Conservation (phyloP, 306 rosid species). For the Glycyrrhiza uralensis region DNA sequence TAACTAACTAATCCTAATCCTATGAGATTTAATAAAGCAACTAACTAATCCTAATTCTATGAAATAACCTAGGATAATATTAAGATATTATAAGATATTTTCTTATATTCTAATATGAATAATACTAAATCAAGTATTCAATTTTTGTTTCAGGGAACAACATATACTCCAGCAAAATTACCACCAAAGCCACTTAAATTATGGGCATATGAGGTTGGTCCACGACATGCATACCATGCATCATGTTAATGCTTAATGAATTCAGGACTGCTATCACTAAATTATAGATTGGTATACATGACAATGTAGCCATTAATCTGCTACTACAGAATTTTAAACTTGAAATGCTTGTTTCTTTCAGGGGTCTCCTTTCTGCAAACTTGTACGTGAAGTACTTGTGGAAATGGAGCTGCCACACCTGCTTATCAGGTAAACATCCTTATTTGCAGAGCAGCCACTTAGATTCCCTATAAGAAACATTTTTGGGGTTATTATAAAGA, state of each 20-base stretch:
- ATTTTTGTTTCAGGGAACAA: constrained; percentile 57
- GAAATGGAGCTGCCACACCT: constrained; percentile 94
- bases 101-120: too few relatives aligned
- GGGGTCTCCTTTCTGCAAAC: constrained; percentile 98
- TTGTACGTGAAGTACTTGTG: constrained; percentile 87
- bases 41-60: too few relatives aligned
- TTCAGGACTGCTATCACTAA: background rate
- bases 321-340: background rate
- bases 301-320: constrained; percentile 10
- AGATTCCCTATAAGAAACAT: background rate
- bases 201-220: constrained; percentile 95
- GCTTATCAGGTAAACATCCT: constrained; percentile 48
- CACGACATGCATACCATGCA: background rate
- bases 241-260: constrained; percentile 1
- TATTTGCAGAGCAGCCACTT: background rate
- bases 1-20: too few relatives aligned
- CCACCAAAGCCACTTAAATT: constrained; percentile 83
- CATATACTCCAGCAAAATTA: constrained; percentile 68
- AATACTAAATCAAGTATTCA: background rate
- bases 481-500: background rate
- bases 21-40: too few relatives aligned
- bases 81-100: too few relatives aligned
- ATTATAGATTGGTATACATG: constrained; percentile 7
- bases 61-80: too few relatives aligned
- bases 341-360: constrained; percentile 38